phyloP scores from a whole-genome alignment of 106 monocot genomes.

The Acanthochlamys bracteata region DNA sequence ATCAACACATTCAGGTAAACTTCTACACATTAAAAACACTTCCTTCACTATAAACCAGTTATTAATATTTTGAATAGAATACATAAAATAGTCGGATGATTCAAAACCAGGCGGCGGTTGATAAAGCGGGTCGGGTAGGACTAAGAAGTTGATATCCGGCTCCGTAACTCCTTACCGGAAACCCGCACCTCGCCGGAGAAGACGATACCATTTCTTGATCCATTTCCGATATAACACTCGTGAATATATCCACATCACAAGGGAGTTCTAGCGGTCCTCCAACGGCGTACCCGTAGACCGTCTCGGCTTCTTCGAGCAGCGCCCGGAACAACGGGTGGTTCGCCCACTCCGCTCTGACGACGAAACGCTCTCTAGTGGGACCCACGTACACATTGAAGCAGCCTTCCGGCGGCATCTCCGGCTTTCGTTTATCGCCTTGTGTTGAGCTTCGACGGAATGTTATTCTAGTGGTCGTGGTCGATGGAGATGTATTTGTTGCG shows the following conservation, averaged over 20 bases:
- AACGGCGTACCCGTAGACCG: constrained; percentile 35
- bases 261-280: constrained; percentile 41
- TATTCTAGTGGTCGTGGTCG: neutral
- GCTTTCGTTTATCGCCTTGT: neutral
- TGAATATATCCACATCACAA: constrained; percentile 32
- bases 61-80: too few species aligned
- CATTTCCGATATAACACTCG: constrained; percentile 40
- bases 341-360: constrained; percentile 27
- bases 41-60: too few species aligned
- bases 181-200: constrained; percentile 6
- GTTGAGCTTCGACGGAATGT: neutral
- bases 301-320: constrained; percentile 54
- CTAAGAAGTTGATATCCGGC: constrained; percentile 4
- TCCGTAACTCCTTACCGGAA: neutral
- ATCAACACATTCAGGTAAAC: too few species aligned
- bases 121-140: constrained; percentile 3
- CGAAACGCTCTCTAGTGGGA: constrained; percentile 35
- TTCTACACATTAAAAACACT: too few species aligned
- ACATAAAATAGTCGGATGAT: too few species aligned
- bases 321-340: constrained; percentile 55
- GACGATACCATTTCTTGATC: constrained; percentile 13
- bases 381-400: constrained; percentile 55
- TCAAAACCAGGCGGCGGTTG: too few species aligned
- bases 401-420: constrained; percentile 20
- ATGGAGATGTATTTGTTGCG: too few species aligned